A percentile compares a stretch with the other conserved stretches of the same genome.
phyloP scores from a whole-genome alignment of 805 yeast species.

The Ogataea neopini region DNA sequence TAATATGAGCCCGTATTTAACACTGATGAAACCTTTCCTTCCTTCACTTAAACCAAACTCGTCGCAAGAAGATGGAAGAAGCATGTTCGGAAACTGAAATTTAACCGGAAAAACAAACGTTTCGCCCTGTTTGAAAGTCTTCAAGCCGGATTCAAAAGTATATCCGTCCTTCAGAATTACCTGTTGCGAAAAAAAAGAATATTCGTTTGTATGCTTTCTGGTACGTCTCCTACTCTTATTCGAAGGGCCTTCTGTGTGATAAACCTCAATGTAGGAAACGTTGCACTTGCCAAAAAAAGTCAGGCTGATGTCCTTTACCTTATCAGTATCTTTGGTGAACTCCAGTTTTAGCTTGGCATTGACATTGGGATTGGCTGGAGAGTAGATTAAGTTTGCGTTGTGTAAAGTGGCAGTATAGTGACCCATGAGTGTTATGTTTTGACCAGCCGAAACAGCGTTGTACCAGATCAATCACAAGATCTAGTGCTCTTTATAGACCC shows the following conservation, averaged over 20 bases:
- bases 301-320: background rate
- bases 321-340: constrained; percentile 3
- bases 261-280: background rate
- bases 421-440: background rate
- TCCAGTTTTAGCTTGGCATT: background rate
- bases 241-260: background rate
- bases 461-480: too few relatives aligned
- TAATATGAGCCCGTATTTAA: background rate
- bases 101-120: constrained; percentile 3
- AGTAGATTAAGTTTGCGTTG: background rate
- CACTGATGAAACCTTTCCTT: background rate
- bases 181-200: background rate
- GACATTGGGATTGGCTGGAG: constrained; percentile 7
- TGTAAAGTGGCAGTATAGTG: constrained; percentile 1
- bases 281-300: background rate
- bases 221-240: background rate
- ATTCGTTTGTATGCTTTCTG: background rate
- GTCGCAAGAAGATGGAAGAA: constrained; percentile 1
- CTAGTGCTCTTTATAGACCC: too few relatives aligned
- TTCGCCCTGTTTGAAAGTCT: background rate
- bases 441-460: too few relatives aligned
- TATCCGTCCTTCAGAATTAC: constrained; percentile 1
- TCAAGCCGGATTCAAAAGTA: too few relatives aligned
- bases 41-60: background rate
- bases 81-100: constrained; percentile 10